These are phyloP conservation scores for Akanthomyces dipterigenus DNA, from an alignment of 2,329 filamentous ascomycete genomes.

Conservation along the genomic window DNA sequence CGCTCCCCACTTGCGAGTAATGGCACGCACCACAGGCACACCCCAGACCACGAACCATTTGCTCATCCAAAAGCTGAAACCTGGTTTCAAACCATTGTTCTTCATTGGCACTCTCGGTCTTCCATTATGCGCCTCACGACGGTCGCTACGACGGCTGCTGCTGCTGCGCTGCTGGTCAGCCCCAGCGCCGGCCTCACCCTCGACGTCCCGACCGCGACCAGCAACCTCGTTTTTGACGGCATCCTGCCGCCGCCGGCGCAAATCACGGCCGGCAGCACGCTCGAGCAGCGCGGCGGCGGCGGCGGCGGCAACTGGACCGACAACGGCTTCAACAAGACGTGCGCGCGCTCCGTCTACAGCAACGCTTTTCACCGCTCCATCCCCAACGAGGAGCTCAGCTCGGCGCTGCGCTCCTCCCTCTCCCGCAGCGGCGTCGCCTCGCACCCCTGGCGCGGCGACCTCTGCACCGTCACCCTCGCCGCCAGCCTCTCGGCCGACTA, in stretches of 20 bases:
- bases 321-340: slow-evolving; percentile 4
- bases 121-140: background rate
- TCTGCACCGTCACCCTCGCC: slow-evolving; percentile 8
- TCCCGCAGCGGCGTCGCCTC: background rate
- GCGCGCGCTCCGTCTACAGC: slow-evolving; percentile 1
- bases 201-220: background rate
- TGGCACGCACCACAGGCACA: background rate
- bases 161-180: background rate
- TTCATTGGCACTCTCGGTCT: background rate
- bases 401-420: background rate
- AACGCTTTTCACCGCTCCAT: background rate
- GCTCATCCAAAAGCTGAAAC: background rate
- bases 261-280: background rate
- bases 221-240: background rate
- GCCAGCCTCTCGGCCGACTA: slow-evolving; percentile 3
- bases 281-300: background rate
- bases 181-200: background rate
- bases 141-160: background rate
- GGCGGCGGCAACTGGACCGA: background rate
- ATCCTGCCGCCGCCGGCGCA: background rate
- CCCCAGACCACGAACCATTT: too few relatives aligned
- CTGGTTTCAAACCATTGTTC: too few relatives aligned
- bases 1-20: slow-evolving; percentile 9
- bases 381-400: background rate
- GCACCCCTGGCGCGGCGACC: background rate